A percentile compares a stretch with the other conserved stretches of the same genome.
These are phyloP conservation scores for Lachancea sp. DNA, from an alignment of 805 yeast genomes.

Conservation along the genomic window DNA sequence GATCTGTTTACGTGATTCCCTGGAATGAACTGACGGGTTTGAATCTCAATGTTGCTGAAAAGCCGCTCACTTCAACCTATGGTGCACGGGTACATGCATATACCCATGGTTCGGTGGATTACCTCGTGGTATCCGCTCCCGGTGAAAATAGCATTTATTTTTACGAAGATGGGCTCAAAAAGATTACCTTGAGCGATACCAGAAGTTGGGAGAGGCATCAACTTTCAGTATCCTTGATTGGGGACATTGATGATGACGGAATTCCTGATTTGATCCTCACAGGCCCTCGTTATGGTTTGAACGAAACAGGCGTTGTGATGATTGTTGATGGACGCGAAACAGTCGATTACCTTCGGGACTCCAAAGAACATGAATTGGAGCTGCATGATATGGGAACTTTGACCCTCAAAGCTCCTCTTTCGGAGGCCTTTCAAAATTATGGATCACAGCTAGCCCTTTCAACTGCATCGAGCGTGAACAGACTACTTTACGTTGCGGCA, in stretches of 20 bases:
- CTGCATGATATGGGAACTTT: slow-evolving; percentile 9
- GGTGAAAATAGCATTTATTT: slow-evolving; percentile 42
- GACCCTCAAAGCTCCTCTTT: slow-evolving; percentile 13
- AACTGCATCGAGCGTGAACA: not conserved
- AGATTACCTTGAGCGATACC: slow-evolving; percentile 25
- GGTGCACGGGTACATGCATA: slow-evolving; percentile 38
- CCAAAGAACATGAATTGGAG: slow-evolving; percentile 5
- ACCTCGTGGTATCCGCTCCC: slow-evolving; percentile 45
- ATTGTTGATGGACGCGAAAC: slow-evolving; percentile 15
- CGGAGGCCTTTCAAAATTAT: slow-evolving; percentile 18
- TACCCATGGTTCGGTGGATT: slow-evolving; percentile 26
- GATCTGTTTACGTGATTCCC: slow-evolving; percentile 43
- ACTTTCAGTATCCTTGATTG: slow-evolving; percentile 33
- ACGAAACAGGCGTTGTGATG: slow-evolving; percentile 19
- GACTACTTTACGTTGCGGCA: slow-evolving; percentile 16
- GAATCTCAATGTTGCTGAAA: not conserved
- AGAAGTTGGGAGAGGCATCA: slow-evolving; percentile 16
- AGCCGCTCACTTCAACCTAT: slow-evolving; percentile 27
- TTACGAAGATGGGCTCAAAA: slow-evolving; percentile 23
- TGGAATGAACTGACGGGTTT: slow-evolving; percentile 25
- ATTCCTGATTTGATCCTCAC: slow-evolving; percentile 40
- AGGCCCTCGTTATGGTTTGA: slow-evolving; percentile 37
- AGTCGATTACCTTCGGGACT: slow-evolving; percentile 15
- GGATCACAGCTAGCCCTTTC: slow-evolving; percentile 17
- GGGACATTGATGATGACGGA: slow-evolving; percentile 36